Base-by-base conservation (phyloP, 768 basidiomycete species). In the Lactarius evosmus region DNA sequence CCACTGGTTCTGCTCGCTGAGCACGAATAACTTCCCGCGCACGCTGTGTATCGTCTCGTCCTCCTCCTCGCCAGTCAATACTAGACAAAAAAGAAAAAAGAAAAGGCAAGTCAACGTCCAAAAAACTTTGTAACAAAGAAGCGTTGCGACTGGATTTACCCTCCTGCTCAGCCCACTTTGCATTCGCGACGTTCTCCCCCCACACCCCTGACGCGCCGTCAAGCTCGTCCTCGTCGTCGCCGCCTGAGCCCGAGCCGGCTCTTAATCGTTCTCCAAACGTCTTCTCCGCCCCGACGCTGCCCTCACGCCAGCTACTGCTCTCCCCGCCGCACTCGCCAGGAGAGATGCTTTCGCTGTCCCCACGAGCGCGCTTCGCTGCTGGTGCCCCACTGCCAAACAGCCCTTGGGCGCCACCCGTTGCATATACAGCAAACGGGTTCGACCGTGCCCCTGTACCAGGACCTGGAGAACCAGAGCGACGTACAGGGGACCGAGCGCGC, bases 21-120 rank as follows among this genome's bases (percentile, higher is more conserved):
- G 78, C 29, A 80, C 72, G 72, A 83, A 92, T 25, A 93, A 74
- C 75, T 93, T 93, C 55, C 88, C 89, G 61, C 91, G 83, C 19
- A 87, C 86, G 75, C 89, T 87, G 73, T 85, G 83, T 54, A 91
- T 74, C 7, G 87, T 90, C 60, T 87, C 82, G 69, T 93, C 91
- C 25, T 90, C 88, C 72, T 93, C 91, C 74, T 93, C 91, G 9
- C 91, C 91, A 3, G 91, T 93, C 51, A 80, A 73, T 40, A 88
- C 89, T 90, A 66, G 19, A 68, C 36, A 49, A 14, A n/a, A 49
- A 34, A 17, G 19, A n/a, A 46, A 51, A 53, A 22, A 16, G 34
- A 29, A 17, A 54, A 22, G 38, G 33, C 38, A 62, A 60, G 46
- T 49, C 25, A 49, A 49, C 46, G 46, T 22, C 25, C 46, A 14